A percentile compares a stretch with the other conserved stretches of the same genome.
Conservation (phyloP, 495 filamentous ascomycete genomes). For the Lophiostoma macrostomum region DNA sequence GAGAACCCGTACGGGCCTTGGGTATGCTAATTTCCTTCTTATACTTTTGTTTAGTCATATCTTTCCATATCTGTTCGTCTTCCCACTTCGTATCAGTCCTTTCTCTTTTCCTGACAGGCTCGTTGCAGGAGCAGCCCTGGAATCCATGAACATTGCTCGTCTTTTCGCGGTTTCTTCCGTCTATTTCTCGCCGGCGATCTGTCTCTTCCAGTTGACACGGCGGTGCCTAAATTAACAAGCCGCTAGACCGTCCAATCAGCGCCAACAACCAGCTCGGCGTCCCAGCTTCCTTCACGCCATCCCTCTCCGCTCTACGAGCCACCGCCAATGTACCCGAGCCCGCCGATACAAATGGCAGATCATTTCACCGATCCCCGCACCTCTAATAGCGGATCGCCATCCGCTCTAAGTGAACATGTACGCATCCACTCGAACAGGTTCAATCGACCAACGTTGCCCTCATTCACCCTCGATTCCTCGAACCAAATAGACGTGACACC, state of each 20-base stretch:
- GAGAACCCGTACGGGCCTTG: constrained; percentile 15
- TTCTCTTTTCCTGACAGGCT: neutral
- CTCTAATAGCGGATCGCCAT: too few species aligned
- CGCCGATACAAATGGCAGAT: too few species aligned
- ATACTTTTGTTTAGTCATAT: neutral
- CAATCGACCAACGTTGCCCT: too few species aligned
- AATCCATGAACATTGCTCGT: neutral
- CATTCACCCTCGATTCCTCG: too few species aligned
- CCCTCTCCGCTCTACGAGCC: constrained; percentile 16
- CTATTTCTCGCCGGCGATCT: neutral
- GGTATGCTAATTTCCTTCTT: constrained; percentile 14
- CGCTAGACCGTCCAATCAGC: neutral
- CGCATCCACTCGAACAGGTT: too few species aligned
- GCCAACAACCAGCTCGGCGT: neutral
- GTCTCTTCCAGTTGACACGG: neutral
- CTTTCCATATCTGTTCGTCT: neutral
- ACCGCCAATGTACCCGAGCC: too few species aligned
- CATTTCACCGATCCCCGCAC: too few species aligned
- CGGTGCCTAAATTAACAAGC: constrained; percentile 22
- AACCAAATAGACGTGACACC: too few species aligned
- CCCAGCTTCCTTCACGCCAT: neutral
- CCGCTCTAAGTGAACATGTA: too few species aligned
- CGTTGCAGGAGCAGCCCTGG: neutral
- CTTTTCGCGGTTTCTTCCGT: neutral
- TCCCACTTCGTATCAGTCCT: neutral